Conservation (phyloP, 768 basidiomycete species). For the Austroboletus eburneus region DNA sequence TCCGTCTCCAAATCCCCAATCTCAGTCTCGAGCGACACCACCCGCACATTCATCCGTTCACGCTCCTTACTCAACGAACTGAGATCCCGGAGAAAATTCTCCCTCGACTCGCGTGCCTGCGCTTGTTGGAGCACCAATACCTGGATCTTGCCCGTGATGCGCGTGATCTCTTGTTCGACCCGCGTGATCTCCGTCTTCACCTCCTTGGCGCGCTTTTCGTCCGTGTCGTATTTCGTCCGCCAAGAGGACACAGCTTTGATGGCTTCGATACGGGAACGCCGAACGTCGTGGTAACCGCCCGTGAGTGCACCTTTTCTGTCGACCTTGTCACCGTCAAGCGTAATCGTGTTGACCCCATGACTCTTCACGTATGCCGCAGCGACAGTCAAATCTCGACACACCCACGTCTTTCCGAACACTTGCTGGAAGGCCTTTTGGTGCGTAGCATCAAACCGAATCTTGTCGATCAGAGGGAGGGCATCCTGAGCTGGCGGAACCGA, state of each 20-base stretch:
- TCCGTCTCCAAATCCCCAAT: conserved; percentile 73
- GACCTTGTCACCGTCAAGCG: conserved; percentile 95
- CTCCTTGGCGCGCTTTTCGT: conserved; percentile 61
- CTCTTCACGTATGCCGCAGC: conserved; percentile 93
- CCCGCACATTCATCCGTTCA: conserved; percentile 60
- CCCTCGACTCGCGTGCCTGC: conserved; percentile 64
- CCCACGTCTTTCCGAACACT: conserved; percentile 96
- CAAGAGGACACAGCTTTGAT: conserved; percentile 75
- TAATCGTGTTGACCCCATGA: conserved; percentile 95
- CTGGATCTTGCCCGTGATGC: conserved; percentile 66
- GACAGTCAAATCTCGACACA: conserved; percentile 88
- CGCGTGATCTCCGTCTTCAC: conserved; percentile 65
- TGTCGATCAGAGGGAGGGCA: conserved; percentile 76
- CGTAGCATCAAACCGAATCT: conserved; percentile 67
- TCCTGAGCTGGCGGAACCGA: conserved; percentile 63
- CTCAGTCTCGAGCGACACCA: conserved; percentile 61
- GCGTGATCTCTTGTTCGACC: conserved; percentile 86
- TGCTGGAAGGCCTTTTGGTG: conserved; percentile 89
- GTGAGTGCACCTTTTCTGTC: conserved; percentile 95
- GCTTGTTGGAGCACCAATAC: conserved; percentile 65
- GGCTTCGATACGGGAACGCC: conserved; percentile 84
- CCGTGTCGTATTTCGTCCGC: conserved; percentile 66
- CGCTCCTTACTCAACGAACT: conserved; percentile 58
- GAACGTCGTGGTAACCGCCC: conserved; percentile 92
- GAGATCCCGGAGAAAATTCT: conserved; percentile 62